Evolutionary conservation across 1,139 yeast genomes (phyloP), one percentile per base, ranked within the genome.

Genomic region (Saccharomycopsis hybrid): DNA sequence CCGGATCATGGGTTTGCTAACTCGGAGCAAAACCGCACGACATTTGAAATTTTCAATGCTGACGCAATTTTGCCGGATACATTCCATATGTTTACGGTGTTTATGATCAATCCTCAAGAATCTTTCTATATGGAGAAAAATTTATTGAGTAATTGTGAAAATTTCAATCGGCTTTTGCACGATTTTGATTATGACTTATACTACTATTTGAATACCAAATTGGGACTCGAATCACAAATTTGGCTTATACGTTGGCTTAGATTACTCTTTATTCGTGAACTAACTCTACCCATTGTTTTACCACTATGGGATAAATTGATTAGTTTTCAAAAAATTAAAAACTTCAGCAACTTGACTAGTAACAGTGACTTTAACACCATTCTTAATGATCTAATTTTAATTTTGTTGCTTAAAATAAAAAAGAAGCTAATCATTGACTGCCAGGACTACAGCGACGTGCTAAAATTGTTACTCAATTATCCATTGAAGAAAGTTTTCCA

Each of bases 241-340:
- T 80, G 85, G 84, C 76, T 78, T 11, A 76, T 80, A 30, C 61
- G 82, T 44, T 80, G 77, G 67, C 66, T 77, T 30, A 64, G 85
- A 18, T 62, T 80, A 40, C 55, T 80, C 33, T 67, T 80, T 47
- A 67, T 76, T 5, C 63, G 85, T 40, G 85, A 80, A 56, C 64
- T 79, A 48, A 60, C 60, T 2, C 61, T 68, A 41, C 50, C 56
- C 24, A 57, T 57, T 4, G 56, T 60, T 37, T 56, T 67, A 35
- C 53, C 50, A 9, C 54, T 69, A 8, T 69, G 73, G 73, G 72
- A 69, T 51, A 60, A 63, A 9, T 50, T 69, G 7, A 68, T 69
- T 53, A 69, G 71, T 5, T 66, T 65, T 36, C 47, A 50, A 44
- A 45, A 50, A 32, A 47, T 50, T 25, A 47, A 47, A 29, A 58